Evolutionary conservation across 305 asterid genomes (phyloP).

Genomic region (Fraxinus albicans): DNA sequence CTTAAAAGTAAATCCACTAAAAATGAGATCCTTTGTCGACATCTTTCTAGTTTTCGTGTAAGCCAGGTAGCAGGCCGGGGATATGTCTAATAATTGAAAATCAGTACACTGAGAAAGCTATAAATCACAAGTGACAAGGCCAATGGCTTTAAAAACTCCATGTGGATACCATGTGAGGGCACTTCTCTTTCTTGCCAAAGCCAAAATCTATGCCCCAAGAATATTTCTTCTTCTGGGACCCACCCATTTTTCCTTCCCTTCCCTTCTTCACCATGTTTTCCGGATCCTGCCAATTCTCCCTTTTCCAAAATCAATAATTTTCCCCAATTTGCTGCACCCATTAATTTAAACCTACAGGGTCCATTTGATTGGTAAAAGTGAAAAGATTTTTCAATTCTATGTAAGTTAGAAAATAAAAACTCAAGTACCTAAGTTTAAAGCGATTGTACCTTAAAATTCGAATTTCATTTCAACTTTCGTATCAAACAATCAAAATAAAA

Average conservation of each 20-base stretch:
- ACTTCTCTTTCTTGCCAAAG: constrained; percentile 38
- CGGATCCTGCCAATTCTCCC: constrained; percentile 48
- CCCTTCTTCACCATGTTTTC: constrained; percentile 47
- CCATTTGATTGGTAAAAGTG: too few species aligned
- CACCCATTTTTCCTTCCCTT: not conserved
- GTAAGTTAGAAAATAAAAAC: too few species aligned
- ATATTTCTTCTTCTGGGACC: constrained; percentile 36
- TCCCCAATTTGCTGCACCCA: constrained; percentile 19
- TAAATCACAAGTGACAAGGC: constrained; percentile 22
- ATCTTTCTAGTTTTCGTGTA: constrained; percentile 7
- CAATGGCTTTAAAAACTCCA: constrained; percentile 40
- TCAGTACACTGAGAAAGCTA: constrained; percentile 33
- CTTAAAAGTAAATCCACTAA: not conserved
- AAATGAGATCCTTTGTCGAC: not conserved
- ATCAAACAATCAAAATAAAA: too few species aligned
- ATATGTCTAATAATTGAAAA: constrained; percentile 24
- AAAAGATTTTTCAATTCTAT: too few species aligned
- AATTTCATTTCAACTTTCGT: too few species aligned
- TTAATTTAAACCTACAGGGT: not conserved
- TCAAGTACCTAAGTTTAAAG: too few species aligned
- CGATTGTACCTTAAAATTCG: too few species aligned
- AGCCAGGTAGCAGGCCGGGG: constrained; percentile 27
- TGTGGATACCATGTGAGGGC: constrained; percentile 67
- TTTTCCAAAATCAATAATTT: constrained; percentile 13
- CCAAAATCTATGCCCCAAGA: constrained; percentile 46